Percentiles rank a stretch among this genome's conserved stretches.
Evolutionary conservation across 208 protist genomes (phyloP).

Genomic region (Porcisia hertigi): DNA sequence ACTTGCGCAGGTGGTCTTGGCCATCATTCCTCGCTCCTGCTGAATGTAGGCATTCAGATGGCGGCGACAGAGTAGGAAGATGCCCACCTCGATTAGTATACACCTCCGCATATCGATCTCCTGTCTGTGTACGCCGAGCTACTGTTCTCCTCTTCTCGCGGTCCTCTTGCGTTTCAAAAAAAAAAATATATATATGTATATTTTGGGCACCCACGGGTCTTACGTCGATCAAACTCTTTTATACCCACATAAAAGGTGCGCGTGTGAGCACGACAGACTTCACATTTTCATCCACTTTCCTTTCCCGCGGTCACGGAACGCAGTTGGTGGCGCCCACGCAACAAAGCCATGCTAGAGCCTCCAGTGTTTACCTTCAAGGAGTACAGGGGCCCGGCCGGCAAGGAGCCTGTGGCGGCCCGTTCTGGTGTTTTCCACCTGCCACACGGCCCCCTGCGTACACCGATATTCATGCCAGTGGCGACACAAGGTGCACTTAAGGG

Average conservation of each 20-base stretch:
- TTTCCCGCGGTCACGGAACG: background rate
- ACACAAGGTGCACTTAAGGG: constrained; percentile 98
- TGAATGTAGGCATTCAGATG: background rate
- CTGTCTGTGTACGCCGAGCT: background rate
- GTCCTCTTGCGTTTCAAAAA: background rate
- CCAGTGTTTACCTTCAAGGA: constrained; percentile 74
- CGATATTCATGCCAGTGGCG: constrained; percentile 98
- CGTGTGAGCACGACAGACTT: background rate
- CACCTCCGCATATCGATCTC: background rate
- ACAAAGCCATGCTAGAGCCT: constrained; percentile 2
- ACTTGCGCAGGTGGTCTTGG: background rate
- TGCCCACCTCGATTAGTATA: background rate
- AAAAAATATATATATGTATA: background rate
- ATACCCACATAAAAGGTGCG: background rate
- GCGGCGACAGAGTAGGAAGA: background rate
- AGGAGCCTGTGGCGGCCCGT: constrained; percentile 61
- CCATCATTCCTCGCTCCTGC: background rate
- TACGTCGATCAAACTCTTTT: background rate
- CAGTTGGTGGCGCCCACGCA: background rate
- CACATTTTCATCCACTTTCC: background rate
- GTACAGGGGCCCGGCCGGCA: constrained; percentile 47
- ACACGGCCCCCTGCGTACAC: constrained; percentile 89
- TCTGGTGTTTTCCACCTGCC: constrained; percentile 90
- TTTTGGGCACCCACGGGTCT: background rate
- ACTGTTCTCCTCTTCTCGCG: background rate